Percentiles rank a stretch among this genome's conserved stretches.
phyloP scores from a whole-genome alignment of 2,329 filamentous ascomycete species.

The Neofusicoccum kwambonambiense region DNA sequence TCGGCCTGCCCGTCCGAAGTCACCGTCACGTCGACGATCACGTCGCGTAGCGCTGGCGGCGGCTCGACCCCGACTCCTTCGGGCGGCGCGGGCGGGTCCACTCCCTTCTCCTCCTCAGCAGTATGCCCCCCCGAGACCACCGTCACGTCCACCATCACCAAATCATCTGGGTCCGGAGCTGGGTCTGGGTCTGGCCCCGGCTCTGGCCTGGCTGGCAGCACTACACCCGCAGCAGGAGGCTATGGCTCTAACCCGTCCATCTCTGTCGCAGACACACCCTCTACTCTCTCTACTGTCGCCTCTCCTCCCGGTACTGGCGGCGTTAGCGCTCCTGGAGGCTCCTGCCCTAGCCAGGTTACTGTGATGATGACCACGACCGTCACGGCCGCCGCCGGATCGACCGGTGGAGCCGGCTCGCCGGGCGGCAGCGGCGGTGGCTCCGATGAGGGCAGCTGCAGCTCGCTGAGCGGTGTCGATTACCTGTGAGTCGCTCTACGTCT shows the following conservation, averaged over 20 bases:
- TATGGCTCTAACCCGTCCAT: neutral
- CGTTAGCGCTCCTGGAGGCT: neutral
- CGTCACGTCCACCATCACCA: neutral
- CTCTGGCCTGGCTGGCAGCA: neutral
- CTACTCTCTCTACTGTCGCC: neutral
- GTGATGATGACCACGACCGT: slow-evolving; percentile 11
- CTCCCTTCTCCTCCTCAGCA: neutral
- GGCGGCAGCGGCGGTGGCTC: neutral
- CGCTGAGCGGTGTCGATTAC: neutral
- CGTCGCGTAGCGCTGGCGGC: neutral
- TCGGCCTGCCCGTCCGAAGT: neutral
- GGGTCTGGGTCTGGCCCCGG: neutral
- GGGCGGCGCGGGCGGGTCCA: neutral
- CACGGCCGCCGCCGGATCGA: neutral
- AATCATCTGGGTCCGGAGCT: neutral
- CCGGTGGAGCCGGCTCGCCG: neutral
- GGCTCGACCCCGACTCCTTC: neutral
- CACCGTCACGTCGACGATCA: neutral
- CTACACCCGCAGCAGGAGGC: neutral
- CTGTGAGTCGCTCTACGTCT: neutral
- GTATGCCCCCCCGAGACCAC: neutral
- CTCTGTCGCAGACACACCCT: neutral
- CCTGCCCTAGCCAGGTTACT: neutral
- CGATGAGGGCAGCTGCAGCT: neutral
- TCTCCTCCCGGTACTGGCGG: neutral